Percentiles rank a stretch among this genome's conserved stretches.
These are phyloP conservation scores for Mycena filopes DNA, from an alignment of 768 basidiomycete species.

Conservation along the genomic window DNA sequence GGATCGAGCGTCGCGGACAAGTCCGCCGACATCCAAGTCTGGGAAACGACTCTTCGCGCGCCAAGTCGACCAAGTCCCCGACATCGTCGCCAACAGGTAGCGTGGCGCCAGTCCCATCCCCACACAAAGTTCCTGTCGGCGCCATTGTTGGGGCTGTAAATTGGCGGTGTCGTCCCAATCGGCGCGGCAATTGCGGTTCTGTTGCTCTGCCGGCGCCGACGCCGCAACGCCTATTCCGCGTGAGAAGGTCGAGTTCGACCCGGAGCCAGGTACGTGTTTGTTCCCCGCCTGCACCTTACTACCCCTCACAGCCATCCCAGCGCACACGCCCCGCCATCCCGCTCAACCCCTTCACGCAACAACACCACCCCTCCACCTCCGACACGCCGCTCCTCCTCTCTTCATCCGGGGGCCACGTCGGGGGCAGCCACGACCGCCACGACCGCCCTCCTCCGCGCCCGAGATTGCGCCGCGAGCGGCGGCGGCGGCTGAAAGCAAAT, in stretches of 20 bases:
- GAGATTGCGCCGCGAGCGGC: neutral
- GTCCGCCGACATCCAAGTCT: no score
- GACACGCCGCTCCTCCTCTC: neutral
- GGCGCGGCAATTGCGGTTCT: neutral
- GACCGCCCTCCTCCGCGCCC: neutral
- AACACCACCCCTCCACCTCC: neutral
- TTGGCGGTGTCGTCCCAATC: neutral
- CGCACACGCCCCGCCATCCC: no score
- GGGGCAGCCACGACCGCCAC: neutral
- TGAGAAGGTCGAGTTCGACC: conserved; percentile 9
- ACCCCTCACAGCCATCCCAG: no score
- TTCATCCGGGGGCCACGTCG: neutral
- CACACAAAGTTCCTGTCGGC: conserved; percentile 6
- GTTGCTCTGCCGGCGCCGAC: neutral
- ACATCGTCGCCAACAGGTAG: no score
- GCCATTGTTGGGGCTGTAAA: neutral
- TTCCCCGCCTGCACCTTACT: no score
- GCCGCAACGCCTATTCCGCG: neutral
- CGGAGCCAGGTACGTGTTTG: neutral
- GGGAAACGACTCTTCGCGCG: no score
- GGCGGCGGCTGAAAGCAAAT: conserved; percentile 6
- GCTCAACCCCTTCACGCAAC: neutral
- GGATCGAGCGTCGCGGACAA: no score
- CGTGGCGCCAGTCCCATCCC: no score
- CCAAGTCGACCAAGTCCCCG: no score